Base-by-base conservation (phyloP, 2,329 filamentous ascomycete genomes). In the Cordyceps cateniannulata region DNA sequence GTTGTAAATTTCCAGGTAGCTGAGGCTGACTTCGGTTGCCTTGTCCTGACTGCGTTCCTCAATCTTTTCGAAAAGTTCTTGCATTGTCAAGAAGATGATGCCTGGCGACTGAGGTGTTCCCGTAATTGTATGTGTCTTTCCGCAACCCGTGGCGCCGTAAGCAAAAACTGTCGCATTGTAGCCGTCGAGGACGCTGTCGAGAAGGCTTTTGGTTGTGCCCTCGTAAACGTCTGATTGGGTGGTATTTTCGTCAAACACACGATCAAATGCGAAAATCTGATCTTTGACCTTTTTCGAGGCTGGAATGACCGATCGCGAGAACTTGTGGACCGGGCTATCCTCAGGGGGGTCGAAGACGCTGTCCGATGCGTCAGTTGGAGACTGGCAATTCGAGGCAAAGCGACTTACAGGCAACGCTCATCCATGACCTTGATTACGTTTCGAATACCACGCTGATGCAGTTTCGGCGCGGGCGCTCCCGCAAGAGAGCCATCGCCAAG, bases 131-230 rank as follows among this genome's bases (percentile, higher is more conserved):
- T 99, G 95, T 25, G 95, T 99, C 78, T 99, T 99, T 74, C 95
- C 95, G 74, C 95, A 99, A 44, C 95, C 95, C 0, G 95, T 99
- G 44, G 95, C 95, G 67, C 95, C 95, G 74, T 99, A 99, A 54
- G 95, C 95, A 72, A 99, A 99, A 5, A 99, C 95, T 0, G 95
- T 99, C 52, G 95, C 95, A 79, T 99, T 99, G 81, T 97, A 99
- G 66, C 95, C 95, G 67, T 99, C 93, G 62, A 99, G 81, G 18
- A 99, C 93, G 71, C 89, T 97, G 72, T 98, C 93, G 63, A 99
- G 84, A n/a, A 99, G 83, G 60, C 79, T 85, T 73, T 88, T 90
- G 1, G 93, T 96, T 0, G 95, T 98, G 16, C 90, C 84, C 73
- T 98, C 95, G 79, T 98, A 99, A 1, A 99, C 91, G 70, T 99